phyloP scores from a whole-genome alignment of 176 grass and related monocot species.

The Eragrostis nindensis region DNA sequence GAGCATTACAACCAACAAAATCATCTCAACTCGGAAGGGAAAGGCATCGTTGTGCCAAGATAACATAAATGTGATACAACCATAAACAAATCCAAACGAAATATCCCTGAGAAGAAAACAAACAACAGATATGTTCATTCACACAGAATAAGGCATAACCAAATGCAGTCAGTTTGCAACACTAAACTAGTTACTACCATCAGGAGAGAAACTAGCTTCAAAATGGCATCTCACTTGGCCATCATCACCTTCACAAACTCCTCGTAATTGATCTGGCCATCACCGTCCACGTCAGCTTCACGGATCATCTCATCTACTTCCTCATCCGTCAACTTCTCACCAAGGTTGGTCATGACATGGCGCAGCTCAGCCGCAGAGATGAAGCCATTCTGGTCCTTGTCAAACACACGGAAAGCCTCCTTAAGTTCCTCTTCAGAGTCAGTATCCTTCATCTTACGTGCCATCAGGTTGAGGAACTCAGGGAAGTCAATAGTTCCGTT shows the following conservation, averaged over 20 bases:
- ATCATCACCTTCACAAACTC: constrained; percentile 64
- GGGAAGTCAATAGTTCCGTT: constrained; percentile 55
- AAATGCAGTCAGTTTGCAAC: constrained; percentile 43
- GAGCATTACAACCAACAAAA: neutral
- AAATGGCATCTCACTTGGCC: constrained; percentile 49
- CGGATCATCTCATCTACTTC: constrained; percentile 57
- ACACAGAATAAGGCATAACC: constrained; percentile 23
- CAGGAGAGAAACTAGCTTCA: constrained; percentile 43
- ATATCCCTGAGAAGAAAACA: constrained; percentile 38
- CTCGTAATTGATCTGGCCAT: constrained; percentile 58
- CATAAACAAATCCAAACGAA: constrained; percentile 23
- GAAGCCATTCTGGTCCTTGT: constrained; percentile 62
- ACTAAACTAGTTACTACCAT: constrained; percentile 56
- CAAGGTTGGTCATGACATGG: constrained; percentile 65
- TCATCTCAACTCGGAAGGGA: neutral
- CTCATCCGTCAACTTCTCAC: constrained; percentile 56
- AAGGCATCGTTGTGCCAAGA: constrained; percentile 26
- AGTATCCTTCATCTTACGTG: constrained; percentile 55
- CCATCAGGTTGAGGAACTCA: constrained; percentile 57
- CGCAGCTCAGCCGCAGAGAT: constrained; percentile 49
- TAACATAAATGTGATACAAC: constrained; percentile 31
- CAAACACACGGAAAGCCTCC: constrained; percentile 54
- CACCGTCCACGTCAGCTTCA: constrained; percentile 41
- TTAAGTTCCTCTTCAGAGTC: constrained; percentile 54
- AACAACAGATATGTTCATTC: constrained; percentile 29